A percentile compares a stretch with the other conserved stretches of the same genome.
Evolutionary conservation across 202 grass and related monocot genomes (phyloP).

Genomic region (Brachypodium distachyon): DNA sequence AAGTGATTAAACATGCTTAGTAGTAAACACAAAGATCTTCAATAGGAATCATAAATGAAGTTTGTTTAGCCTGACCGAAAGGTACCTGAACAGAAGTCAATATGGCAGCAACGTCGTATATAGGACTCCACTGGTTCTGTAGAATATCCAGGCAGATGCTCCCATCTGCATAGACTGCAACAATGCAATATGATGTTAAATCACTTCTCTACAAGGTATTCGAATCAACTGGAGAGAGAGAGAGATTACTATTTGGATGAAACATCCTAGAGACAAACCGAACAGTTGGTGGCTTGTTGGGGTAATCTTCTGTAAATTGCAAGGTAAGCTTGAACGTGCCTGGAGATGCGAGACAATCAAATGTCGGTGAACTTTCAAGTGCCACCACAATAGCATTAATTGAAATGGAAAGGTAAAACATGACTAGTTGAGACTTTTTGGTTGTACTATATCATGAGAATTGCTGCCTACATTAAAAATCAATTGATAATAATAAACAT

Average conservation of each 20-base stretch:
- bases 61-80: neutral
- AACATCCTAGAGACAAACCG: conserved; percentile 65
- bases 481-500: neutral
- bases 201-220: conserved; percentile 1
- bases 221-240: neutral
- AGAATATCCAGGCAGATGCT: conserved; percentile 77
- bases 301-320: conserved; percentile 65
- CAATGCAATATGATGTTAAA: conserved; percentile 5
- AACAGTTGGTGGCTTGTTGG: conserved; percentile 64
- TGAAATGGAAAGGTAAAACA: neutral
- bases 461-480: neutral
- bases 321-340: conserved; percentile 64
- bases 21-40: neutral
- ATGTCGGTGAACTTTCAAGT: conserved; percentile 1
- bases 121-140: conserved; percentile 72
- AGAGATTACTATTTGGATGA: conserved; percentile 63
- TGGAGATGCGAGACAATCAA: conserved; percentile 14
- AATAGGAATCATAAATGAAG: neutral
- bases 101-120: conserved; percentile 77
- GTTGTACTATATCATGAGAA: neutral
- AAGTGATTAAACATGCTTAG: neutral
- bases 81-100: conserved; percentile 68
- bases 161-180: conserved; percentile 72
- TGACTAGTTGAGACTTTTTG: neutral
- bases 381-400: neutral